Base-by-base conservation (phyloP, 371 early-diverging fungal species). In the Mucor saturninus region DNA sequence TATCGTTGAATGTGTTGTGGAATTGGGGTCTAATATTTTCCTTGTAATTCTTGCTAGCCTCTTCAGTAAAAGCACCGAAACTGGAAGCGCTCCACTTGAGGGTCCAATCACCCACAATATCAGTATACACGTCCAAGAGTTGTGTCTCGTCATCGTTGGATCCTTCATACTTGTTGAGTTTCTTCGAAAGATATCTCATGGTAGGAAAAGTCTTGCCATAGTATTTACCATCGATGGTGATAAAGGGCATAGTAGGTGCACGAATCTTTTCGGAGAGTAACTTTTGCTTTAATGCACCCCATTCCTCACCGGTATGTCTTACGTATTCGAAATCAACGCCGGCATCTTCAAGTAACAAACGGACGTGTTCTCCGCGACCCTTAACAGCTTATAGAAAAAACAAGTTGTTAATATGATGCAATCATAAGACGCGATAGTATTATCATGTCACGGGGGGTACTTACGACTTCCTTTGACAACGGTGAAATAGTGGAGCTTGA, bases 341-440 rank as follows among this genome's bases (percentile, higher is more conserved):
- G 26, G 72, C 64, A 42, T 75, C 75, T 51, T 72, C 54, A n/a
- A 75, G 61, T 14, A 75, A 38, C 10, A 72, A 53, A 10, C 67
- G 69, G 13, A 72, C 21, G 14, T 40, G 13, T 37, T 72, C 75
- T 54, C 72, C 75, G 51, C 67, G 63, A 30, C 70, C 75, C 15
- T 45, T 32, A 9, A 40, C 60, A 29, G 46, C 64, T 67, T 26
- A 28, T 35, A 32, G 21, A 21, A 21, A 21, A 21, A 21, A 13
- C 14, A 32, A 32, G 11, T 15, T 5, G 21, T 26, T 35, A 35
- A 35, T 35, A 35, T 35, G 35, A 8, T 8, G 4, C 8, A 35
- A 35, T 35, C 4, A 8, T 35, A 35, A 40, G 35, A n/a, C n/a
- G 32, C 10, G 32, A 62, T 40, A 28, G 35, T 42, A 40, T n/a